Conservation (phyloP, 106 monocot species). For the Dendrobium huoshanense region DNA sequence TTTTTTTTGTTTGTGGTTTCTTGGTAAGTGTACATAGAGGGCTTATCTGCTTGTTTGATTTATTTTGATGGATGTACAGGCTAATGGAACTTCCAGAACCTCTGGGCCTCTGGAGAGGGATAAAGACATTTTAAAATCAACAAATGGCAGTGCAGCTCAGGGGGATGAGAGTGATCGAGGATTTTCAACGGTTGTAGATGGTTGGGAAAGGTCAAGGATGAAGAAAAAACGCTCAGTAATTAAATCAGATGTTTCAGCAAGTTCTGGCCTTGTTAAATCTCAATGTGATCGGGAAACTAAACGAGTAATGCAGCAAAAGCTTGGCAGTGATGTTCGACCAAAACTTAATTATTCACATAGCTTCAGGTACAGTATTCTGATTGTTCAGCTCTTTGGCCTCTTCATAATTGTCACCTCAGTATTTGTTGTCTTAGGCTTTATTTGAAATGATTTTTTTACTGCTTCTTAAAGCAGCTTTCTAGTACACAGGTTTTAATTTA, state of each 20-base stretch:
- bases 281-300: slow-evolving; percentile 47
- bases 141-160: slow-evolving; percentile 19
- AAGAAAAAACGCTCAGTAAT: slow-evolving; percentile 58
- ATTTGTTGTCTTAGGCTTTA: background rate
- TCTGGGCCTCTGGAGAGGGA: slow-evolving; percentile 37
- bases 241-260: slow-evolving; percentile 40
- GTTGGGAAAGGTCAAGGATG: slow-evolving; percentile 59
- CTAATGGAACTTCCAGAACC: slow-evolving; percentile 22
- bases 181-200: slow-evolving; percentile 25
- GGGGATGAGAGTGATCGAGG: slow-evolving; percentile 37
- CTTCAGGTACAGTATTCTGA: slow-evolving; percentile 33
- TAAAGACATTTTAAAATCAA: slow-evolving; percentile 36
- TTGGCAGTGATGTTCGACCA: slow-evolving; percentile 34
- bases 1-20: background rate
- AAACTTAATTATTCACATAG: slow-evolving; percentile 23
- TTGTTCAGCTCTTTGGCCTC: background rate
- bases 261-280: slow-evolving; percentile 23
- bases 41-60: slow-evolving; percentile 1
- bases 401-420: background rate
- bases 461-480: too few species aligned
- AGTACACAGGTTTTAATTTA: too few species aligned
- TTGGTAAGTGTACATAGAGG: background rate
- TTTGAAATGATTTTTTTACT: too few species aligned
- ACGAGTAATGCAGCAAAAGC: slow-evolving; percentile 41
- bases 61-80: slow-evolving; percentile 46